phyloP scores from a whole-genome alignment of 345 rosid species.

The Abelmoschus esculentus region DNA sequence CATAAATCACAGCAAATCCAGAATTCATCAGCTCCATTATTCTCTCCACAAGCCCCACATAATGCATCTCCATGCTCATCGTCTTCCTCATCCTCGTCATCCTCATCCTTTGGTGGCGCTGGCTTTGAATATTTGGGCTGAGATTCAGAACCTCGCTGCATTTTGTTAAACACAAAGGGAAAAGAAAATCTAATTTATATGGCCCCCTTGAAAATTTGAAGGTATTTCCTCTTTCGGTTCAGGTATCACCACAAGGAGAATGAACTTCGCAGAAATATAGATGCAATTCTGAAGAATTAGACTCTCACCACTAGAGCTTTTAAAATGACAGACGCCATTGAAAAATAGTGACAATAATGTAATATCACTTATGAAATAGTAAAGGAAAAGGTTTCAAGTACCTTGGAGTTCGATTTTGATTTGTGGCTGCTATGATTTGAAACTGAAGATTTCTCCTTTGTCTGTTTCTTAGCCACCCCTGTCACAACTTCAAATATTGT shows the following conservation, averaged over 20 bases:
- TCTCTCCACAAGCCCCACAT: conserved; percentile 65
- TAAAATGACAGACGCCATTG: not conserved
- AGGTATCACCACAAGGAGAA: not conserved
- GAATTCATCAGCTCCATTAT: conserved; percentile 41
- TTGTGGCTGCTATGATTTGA: conserved; percentile 64
- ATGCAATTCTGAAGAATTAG: not conserved
- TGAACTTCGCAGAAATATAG: not conserved
- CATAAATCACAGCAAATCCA: not conserved
- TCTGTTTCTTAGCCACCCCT: conserved; percentile 55
- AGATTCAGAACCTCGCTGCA: conserved; percentile 46
- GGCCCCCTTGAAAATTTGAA: not conserved
- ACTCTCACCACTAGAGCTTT: not conserved
- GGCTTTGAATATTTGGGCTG: conserved; percentile 38
- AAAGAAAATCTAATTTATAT: not conserved
- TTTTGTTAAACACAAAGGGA: not conserved
- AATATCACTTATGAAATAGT: not conserved
- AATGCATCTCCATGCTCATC: conserved; percentile 53
- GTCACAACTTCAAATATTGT: conserved; percentile 76
- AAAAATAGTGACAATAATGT: not conserved
- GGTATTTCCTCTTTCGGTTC: not conserved
- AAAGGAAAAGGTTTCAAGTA: conserved; percentile 9
- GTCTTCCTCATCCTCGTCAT: conserved; percentile 43
- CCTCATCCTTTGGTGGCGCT: conserved; percentile 37
- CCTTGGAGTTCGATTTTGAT: conserved; percentile 73
- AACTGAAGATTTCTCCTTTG: conserved; percentile 54